Base-by-base conservation (phyloP, 2,329 filamentous ascomycete genomes). In the Fusarium domesticum region DNA sequence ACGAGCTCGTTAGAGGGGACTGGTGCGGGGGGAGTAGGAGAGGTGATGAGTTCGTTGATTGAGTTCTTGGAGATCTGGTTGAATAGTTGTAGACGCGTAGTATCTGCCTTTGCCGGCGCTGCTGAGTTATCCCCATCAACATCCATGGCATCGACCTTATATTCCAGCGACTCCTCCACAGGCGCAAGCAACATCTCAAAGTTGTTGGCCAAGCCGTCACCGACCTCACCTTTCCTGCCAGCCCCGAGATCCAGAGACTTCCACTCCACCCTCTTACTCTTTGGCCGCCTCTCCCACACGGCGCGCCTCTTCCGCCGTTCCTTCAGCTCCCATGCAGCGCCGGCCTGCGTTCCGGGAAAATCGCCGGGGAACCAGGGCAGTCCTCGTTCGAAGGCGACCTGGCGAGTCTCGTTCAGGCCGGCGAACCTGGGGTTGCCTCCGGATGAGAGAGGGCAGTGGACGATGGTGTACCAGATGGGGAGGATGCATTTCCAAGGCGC, bases 401-500 rank as follows among this genome's bases (percentile, higher is more conserved):
- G 92, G 28, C 83, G 80, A 39, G 82, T 75, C 66, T 98, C 87
- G 35, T 88, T 76, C 23, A 96, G 60, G 0, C 93, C 92, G 2
- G 88, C 92, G 55, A 95, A 89, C 18, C 85, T 77, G 2, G 89
- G 86, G 47, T 89, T 95, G 0, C 85, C 84, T 6, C 90, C 90
- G 1, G 83, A 86, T 0, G 83, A 86, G 1, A 95, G 74, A 0
- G 89, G 88, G 47, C 84, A 89, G 61, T 89, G 89, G 69, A 95
- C 85, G 12, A 97, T 69, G 36, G 81, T 83, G 57, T 92, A 85
- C 93, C 93, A 98, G 23, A 96, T 74, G 0, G 89, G 81, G 28
- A 82, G 73, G 28, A 97, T 85, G 57, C 88, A 96, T 62, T 88
- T 90, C 89, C 92, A 96, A 0, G 93, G 93, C 3, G 93, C 76